Base-by-base conservation (phyloP, 305 asterid genomes). In the Coffea humblotiana region DNA sequence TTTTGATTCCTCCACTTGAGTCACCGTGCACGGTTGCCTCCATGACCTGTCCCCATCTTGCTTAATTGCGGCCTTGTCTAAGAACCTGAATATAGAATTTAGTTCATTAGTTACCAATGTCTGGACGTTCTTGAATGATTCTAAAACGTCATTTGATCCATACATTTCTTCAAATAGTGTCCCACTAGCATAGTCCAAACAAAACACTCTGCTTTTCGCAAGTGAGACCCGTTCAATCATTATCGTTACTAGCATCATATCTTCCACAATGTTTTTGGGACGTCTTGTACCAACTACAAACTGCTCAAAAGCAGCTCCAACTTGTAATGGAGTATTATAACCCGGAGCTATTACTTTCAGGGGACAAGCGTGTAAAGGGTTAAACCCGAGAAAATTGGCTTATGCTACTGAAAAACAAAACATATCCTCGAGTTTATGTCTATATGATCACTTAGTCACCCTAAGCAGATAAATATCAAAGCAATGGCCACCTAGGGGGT, bases 41-140 rank as follows among this genome's bases (percentile, higher is more conserved):
- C 81, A 68, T 73, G 77, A 81, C 43, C 23, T 51, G 32, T 69
- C 72, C 56, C 61, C 71, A 2, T 82, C 85, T 71, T 54, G 78
- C 61, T 82, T 93, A 47, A 90, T 81, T 72, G 97, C 97, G 0
- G 97, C 98, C 88, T 85, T 91, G 92, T 93, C 98, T 88, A 94
- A 86, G 69, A 93, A 91, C 91, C 97, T 93, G 82, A 29, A 67
- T 7, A 75, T 8, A 58, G 14, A 54, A 13, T 52, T 29, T 29
- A 18, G 15, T 64, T 64, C 6, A n/a, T 63, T 63, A n/a, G 35
- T 27, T 27, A 29, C 14, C 32, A 61, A 18, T 61, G 7, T 23
- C 1, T 23, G 32, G 9, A 61, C 4, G 32, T n/a, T 23, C 69
- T 64, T 25, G 69, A n/a, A 25, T 25, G 13, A 63, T 63, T 63